A percentile compares a stretch with the other conserved stretches of the same genome.
Conservation (phyloP, 2,329 filamentous ascomycete genomes). For the Aaosphaeria pasadenensis region DNA sequence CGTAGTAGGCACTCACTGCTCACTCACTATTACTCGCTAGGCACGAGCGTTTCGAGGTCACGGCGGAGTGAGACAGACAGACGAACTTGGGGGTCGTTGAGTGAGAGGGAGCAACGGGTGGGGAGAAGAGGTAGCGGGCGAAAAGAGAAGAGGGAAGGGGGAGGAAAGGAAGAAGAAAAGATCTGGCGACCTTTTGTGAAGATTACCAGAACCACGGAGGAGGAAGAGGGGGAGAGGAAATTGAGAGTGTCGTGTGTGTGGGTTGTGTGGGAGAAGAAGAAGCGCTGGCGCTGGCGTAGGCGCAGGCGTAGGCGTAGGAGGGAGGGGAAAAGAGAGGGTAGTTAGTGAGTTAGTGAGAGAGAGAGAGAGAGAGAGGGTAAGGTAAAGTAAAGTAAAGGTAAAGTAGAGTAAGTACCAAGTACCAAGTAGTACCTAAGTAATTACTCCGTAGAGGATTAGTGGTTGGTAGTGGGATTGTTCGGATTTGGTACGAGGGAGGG, state of each 20-base stretch:
- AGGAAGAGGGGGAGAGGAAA: constrained; percentile 17
- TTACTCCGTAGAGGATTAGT: no score
- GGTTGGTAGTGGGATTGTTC: no score
- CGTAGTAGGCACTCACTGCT: not conserved
- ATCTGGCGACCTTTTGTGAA: constrained; percentile 20
- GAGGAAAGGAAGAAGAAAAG: constrained; percentile 19
- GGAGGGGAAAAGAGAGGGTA: no score
- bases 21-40: not conserved
- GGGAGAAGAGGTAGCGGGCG: constrained; percentile 5
- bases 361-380: no score
- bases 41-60: not conserved
- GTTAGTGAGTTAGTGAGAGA: no score
- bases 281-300: no score
- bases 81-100: not conserved
- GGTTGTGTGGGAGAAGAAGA: constrained; percentile 18
- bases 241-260: constrained; percentile 21
- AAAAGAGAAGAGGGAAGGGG: constrained; percentile 15
- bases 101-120: not conserved
- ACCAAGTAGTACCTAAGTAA: no score
- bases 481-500: no score
- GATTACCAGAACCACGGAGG: not conserved
- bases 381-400: no score
- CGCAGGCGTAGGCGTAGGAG: no score
- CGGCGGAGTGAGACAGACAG: not conserved
- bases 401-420: no score